Conservation (phyloP, 1,139 yeast genomes). For the Waltiozyma sp. region DNA sequence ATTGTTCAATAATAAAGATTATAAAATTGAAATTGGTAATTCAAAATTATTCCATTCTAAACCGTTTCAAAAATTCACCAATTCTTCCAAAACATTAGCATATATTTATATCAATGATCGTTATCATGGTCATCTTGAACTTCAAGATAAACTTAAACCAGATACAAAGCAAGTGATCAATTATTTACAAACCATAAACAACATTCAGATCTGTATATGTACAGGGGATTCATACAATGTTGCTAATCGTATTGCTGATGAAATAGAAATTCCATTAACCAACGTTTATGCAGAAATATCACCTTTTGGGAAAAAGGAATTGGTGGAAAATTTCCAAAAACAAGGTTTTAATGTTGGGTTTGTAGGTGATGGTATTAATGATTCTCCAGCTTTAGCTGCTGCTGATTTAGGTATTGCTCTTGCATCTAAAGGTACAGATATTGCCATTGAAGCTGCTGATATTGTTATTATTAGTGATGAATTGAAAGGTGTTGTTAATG, state of each 20-base stretch:
- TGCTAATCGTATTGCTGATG: conserved; percentile 53
- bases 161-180: conserved; percentile 54
- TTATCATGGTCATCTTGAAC: conserved; percentile 53
- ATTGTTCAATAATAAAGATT: conserved; percentile 16
- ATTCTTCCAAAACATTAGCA: conserved; percentile 23
- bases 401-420: conserved; percentile 88
- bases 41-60: conserved; percentile 28
- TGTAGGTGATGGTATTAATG: conserved; percentile 95
- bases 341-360: conserved; percentile 48
- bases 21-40: conserved; percentile 47
- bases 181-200: conserved; percentile 35
- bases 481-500: conserved; percentile 56
- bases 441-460: conserved; percentile 94
- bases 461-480: conserved; percentile 46
- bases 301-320: conserved; percentile 67
- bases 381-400: conserved; percentile 87
- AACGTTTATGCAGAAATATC: conserved; percentile 69
- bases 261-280: conserved; percentile 52
- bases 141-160: conserved; percentile 59
- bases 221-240: conserved; percentile 74
- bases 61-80: conserved; percentile 8
- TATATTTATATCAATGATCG: conserved; percentile 40
- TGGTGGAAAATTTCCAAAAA: conserved; percentile 48
- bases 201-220: conserved; percentile 72
- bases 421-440: conserved; percentile 77